Conservation (phyloP, 805 yeast species). For the Alloascoidea africana region DNA sequence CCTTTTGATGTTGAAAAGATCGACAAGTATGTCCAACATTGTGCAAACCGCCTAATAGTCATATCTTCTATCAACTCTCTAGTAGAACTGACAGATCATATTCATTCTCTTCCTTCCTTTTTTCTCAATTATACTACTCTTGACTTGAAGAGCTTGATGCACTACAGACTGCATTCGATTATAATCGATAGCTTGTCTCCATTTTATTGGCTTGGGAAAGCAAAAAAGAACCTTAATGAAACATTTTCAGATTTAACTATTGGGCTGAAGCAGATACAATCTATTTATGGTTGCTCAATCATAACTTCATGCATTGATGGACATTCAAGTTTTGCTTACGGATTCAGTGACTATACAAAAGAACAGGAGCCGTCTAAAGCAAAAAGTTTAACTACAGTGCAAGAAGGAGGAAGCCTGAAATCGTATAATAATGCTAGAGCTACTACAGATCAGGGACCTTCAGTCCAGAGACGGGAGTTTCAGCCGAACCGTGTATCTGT, state of each 20-base stretch:
- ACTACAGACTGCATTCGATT: background rate
- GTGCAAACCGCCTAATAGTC: background rate
- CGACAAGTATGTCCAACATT: background rate
- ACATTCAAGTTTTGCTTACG: background rate
- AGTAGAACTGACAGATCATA: background rate
- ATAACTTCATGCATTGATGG: background rate
- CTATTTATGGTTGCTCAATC: background rate
- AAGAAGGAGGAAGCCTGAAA: no score
- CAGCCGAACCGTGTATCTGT: no score
- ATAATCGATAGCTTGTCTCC: background rate
- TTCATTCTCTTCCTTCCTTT: background rate
- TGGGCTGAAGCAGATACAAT: background rate
- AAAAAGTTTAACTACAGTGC: background rate
- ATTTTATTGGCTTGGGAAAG: background rate
- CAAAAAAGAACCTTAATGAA: background rate
- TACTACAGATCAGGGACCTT: no score
- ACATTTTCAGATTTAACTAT: background rate
- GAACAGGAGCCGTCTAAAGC: no score
- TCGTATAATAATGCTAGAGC: background rate
- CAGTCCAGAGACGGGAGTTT: no score
- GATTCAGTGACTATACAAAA: conserved; percentile 1
- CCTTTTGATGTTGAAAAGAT: background rate
- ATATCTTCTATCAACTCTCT: background rate
- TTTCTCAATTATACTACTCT: background rate
- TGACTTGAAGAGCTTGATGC: background rate